Evolutionary conservation across 768 basidiomycete species (phyloP).

Genomic region (Atractiella rhizophila): DNA sequence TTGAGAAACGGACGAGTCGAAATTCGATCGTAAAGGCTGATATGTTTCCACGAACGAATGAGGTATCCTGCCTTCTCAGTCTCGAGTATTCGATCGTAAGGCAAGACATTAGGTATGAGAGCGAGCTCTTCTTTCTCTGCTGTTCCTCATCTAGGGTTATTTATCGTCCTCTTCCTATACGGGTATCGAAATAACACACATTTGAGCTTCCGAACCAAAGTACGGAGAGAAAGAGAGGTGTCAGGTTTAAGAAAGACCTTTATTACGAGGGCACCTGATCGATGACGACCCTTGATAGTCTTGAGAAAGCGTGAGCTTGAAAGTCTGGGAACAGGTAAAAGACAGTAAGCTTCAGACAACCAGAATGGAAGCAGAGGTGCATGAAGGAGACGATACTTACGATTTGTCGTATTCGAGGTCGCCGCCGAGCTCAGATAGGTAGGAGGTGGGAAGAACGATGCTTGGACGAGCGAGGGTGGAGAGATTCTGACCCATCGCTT

Average conservation of each 20-base stretch:
- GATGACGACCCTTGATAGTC: slow-evolving; percentile 67
- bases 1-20: slow-evolving; percentile 94
- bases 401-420: slow-evolving; percentile 82
- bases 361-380: background rate
- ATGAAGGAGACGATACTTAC: slow-evolving; percentile 25
- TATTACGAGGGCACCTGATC: slow-evolving; percentile 56
- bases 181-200: slow-evolving; percentile 21
- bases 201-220: slow-evolving; percentile 52
- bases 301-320: slow-evolving; percentile 51
- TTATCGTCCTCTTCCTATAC: background rate
- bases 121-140: slow-evolving; percentile 60
- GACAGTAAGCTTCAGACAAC: too few relatives aligned
- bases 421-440: slow-evolving; percentile 49
- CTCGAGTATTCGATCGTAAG: slow-evolving; percentile 69
- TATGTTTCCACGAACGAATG: slow-evolving; percentile 78
- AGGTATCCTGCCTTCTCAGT: slow-evolving; percentile 91
- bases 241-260: slow-evolving; percentile 94
- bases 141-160: slow-evolving; percentile 18
- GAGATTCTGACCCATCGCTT: too few relatives aligned
- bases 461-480: too few relatives aligned
- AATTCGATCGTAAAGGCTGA: slow-evolving; percentile 85
- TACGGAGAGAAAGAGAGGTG: slow-evolving; percentile 48
- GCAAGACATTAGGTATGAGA: slow-evolving; percentile 69
- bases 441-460: slow-evolving; percentile 1
- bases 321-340: slow-evolving; percentile 25